Conservation (phyloP, 805 yeast species). For the Scheffersomyces lignosus region DNA sequence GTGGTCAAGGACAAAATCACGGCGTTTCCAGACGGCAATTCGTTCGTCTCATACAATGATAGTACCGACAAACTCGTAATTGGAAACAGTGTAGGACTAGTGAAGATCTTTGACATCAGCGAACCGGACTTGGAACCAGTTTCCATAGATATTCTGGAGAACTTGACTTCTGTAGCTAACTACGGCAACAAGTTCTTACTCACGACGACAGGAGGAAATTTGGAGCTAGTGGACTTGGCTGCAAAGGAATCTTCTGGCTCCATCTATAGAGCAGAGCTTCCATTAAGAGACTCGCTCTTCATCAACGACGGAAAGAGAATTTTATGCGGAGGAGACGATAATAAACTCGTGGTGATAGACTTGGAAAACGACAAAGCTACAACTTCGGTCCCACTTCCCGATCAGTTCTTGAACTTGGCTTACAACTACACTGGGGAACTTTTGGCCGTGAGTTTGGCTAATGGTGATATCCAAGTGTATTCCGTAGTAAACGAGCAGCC, state of each 20-base stretch:
- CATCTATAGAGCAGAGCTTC: conserved; percentile 45
- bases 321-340: conserved; percentile 68
- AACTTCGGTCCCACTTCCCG: conserved; percentile 41
- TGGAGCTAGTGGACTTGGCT: conserved; percentile 39
- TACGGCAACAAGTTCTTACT: conserved; percentile 24
- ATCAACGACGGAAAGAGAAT: conserved; percentile 62
- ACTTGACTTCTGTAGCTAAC: conserved; percentile 42
- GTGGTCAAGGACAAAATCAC: conserved; percentile 20
- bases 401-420: conserved; percentile 56
- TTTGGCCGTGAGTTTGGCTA: conserved; percentile 56
- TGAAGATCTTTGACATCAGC: conserved; percentile 49
- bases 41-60: conserved; percentile 26
- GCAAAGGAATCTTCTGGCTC: conserved; percentile 30
- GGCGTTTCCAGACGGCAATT: conserved; percentile 45
- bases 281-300: conserved; percentile 53
- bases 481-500: conserved; percentile 59
- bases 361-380: conserved; percentile 28
- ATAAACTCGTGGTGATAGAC: conserved; percentile 52
- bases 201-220: conserved; percentile 44
- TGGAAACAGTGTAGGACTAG: conserved; percentile 55
- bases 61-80: conserved; percentile 39
- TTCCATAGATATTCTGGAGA: conserved; percentile 51
- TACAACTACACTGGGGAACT: conserved; percentile 59
- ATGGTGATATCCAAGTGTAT: conserved; percentile 58
- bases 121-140: conserved; percentile 61